Evolutionary conservation across 352 stramenopile species (phyloP).

Genomic region (Pythium pyrilobum): DNA sequence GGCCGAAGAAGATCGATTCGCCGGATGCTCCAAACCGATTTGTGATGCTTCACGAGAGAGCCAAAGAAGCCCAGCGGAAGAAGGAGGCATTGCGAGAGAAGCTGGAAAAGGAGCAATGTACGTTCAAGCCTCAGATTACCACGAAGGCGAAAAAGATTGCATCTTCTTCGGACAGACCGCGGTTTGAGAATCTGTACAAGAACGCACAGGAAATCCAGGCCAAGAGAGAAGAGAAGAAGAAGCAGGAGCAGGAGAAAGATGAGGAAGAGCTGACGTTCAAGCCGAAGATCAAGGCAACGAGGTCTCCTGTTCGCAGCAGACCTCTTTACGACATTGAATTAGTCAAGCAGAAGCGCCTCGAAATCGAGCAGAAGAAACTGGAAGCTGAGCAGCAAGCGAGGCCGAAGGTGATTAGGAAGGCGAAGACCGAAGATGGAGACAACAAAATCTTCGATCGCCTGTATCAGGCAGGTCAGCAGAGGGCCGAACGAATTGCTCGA

Average conservation of each 20-base stretch:
- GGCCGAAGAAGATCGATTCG: constrained; percentile 34
- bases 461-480: constrained; percentile 58
- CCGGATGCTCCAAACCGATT: constrained; percentile 36
- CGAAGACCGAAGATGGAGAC: constrained; percentile 28
- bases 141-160: constrained; percentile 51
- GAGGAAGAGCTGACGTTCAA: constrained; percentile 71
- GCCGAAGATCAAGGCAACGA: constrained; percentile 62
- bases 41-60: constrained; percentile 43
- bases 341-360: constrained; percentile 61
- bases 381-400: constrained; percentile 58
- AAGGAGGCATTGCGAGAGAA: constrained; percentile 56
- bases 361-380: constrained; percentile 67
- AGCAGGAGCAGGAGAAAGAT: constrained; percentile 45
- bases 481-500: constrained; percentile 51
- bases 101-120: constrained; percentile 43
- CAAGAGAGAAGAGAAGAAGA: constrained; percentile 61
- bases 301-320: constrained; percentile 44
- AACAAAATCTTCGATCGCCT: constrained; percentile 58
- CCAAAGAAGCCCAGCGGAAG: constrained; percentile 40
- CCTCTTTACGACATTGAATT: constrained; percentile 71
- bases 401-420: constrained; percentile 53
- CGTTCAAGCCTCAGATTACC: constrained; percentile 67
- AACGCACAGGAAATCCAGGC: constrained; percentile 57
- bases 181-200: constrained; percentile 77
- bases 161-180: constrained; percentile 28